Evolutionary conservation across 495 filamentous ascomycete genomes (phyloP).

Genomic region (Achaetomiella virescens): DNA sequence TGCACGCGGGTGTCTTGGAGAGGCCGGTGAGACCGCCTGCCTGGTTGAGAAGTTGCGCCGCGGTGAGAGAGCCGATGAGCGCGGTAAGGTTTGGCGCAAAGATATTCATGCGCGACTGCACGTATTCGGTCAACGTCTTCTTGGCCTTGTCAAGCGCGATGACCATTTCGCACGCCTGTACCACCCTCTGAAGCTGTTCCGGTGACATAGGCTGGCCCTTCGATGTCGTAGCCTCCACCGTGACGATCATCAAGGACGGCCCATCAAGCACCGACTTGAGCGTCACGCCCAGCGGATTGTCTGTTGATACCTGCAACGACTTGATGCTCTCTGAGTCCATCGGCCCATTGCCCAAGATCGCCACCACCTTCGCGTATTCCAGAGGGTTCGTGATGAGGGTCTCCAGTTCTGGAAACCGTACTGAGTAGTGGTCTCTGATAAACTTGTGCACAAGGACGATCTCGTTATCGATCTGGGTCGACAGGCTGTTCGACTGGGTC

Average conservation of each 20-base stretch:
- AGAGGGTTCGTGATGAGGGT: slow-evolving; percentile 85
- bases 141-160: slow-evolving; percentile 83
- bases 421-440: slow-evolving; percentile 90
- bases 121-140: slow-evolving; percentile 81
- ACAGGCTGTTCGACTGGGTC: slow-evolving; percentile 75
- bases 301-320: slow-evolving; percentile 57
- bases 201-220: slow-evolving; percentile 70
- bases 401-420: slow-evolving; percentile 93
- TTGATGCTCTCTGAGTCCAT: slow-evolving; percentile 81
- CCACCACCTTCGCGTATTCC: slow-evolving; percentile 93
- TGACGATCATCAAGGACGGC: slow-evolving; percentile 88
- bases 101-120: slow-evolving; percentile 94
- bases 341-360: slow-evolving; percentile 87
- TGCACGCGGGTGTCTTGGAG: slow-evolving; percentile 88
- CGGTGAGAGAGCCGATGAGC: slow-evolving; percentile 88
- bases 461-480: slow-evolving; percentile 85
- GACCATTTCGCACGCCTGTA: slow-evolving; percentile 79
- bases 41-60: slow-evolving; percentile 91
- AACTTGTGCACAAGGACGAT: slow-evolving; percentile 92
- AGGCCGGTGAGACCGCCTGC: slow-evolving; percentile 83
- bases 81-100: slow-evolving; percentile 95
- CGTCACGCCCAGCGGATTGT: slow-evolving; percentile 69
- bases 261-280: slow-evolving; percentile 78
- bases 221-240: slow-evolving; percentile 88
- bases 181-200: slow-evolving; percentile 65